Evolutionary conservation across 352 stramenopile species (phyloP), one percentile per base, ranked within the genome.

Genomic region (Phytophthora colocasiae): DNA sequence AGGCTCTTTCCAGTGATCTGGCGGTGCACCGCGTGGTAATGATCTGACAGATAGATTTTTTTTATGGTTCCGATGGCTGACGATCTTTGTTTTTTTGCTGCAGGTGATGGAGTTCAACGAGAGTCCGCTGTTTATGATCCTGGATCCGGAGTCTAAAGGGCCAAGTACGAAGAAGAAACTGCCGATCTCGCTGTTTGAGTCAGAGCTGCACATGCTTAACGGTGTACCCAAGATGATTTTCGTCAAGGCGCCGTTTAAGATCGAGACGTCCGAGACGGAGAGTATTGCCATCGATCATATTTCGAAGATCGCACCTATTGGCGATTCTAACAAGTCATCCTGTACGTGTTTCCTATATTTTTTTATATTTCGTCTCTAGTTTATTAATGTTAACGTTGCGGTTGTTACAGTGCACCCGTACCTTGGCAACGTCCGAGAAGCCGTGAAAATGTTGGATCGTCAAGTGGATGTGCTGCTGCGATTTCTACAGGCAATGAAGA

Each of bases 41-140:
- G 67, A 31, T 24, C 11, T 43, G 9, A 8, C 7, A 50, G 36
- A 38, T 27, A 9, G 11, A 29, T 7, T 14, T 36, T 68, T 12
- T 24, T 41, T 24, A 29, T 40, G 49, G 24, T 17, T 19, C 2
- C 43, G 6, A 0, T 41, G 19, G 54, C 27, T 38, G 19, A 63
- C 39, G 41, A 44, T 12, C 38, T 45, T 0, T 19, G 15, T 48
- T 51, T 50, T 65, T 51, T 54, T 65, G 8, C 26, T 69, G 36
- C 40, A 96, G 87, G 70, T 96, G 9, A 93, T 93, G 84, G 85
- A 94, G 64, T 96, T 96, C 62, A 96, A 94, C 49, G 87, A 94
- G 47, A 92, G 82, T 34, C 89, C 89, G 47, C 61, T 96, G 40
- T 92, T 93, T 26, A 71, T 96, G 66, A 75, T 96, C 24, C 41